A percentile compares a stretch with the other conserved stretches of the same genome.
Conservation (phyloP, 116 monocot genomes). For the Zostera marina region DNA sequence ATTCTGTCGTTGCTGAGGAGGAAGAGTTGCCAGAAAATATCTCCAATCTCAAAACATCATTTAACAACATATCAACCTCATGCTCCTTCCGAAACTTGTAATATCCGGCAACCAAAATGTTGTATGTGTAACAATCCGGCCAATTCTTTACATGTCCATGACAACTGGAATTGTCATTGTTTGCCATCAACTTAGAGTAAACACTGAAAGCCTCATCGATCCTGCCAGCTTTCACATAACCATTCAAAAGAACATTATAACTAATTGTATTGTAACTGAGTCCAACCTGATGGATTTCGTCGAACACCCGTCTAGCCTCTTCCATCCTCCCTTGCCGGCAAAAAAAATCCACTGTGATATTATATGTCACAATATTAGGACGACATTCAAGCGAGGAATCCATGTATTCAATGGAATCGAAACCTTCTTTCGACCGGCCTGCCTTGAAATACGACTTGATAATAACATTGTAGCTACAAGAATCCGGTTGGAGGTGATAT, state of each 20-base stretch:
- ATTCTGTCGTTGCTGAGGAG: neutral
- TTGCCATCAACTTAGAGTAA: slow-evolving; percentile 39
- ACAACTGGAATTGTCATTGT: slow-evolving; percentile 16
- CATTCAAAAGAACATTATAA: slow-evolving; percentile 66
- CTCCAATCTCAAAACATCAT: slow-evolving; percentile 20
- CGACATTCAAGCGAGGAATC: slow-evolving; percentile 10
- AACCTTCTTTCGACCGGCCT: slow-evolving; percentile 24
- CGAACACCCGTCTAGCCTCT: slow-evolving; percentile 49
- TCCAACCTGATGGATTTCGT: slow-evolving; percentile 30
- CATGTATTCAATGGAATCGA: slow-evolving; percentile 42
- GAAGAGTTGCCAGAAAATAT: slow-evolving; percentile 7
- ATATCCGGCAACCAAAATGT: slow-evolving; percentile 54
- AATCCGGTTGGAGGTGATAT: slow-evolving; percentile 28
- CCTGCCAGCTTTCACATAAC: slow-evolving; percentile 68
- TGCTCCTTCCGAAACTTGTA: slow-evolving; percentile 35
- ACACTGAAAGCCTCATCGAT: slow-evolving; percentile 31
- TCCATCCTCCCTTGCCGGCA: slow-evolving; percentile 59
- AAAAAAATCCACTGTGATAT: slow-evolving; percentile 41
- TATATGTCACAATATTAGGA: slow-evolving; percentile 48
- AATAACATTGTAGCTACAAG: slow-evolving; percentile 67
- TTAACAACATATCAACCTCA: slow-evolving; percentile 9
- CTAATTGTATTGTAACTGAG: slow-evolving; percentile 31
- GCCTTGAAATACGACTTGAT: slow-evolving; percentile 51
- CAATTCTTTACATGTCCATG: neutral
- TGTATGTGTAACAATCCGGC: slow-evolving; percentile 83